These are phyloP conservation scores for Dysphania ambrosioides DNA, from an alignment of 148 eudicot genomes.

Conservation along the genomic window DNA sequence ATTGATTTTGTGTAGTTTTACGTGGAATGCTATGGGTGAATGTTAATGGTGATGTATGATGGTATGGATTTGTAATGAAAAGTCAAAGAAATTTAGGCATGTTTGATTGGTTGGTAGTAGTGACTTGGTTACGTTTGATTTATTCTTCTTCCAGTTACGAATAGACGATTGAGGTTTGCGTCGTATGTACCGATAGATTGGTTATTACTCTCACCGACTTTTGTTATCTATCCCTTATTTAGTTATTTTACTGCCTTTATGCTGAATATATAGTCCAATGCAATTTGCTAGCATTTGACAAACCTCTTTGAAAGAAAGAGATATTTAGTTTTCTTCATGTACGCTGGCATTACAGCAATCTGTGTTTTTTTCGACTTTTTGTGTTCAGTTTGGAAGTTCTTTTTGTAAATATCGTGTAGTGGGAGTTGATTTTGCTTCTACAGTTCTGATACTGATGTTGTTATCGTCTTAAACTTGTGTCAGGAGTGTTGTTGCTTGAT, in stretches of 20 bases:
- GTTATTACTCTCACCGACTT: too few species aligned
- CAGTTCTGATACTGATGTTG: constrained; percentile 2
- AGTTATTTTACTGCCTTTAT: neutral
- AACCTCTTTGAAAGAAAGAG: neutral
- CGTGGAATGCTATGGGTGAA: neutral
- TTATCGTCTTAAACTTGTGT: too few species aligned
- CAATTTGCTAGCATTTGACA: neutral
- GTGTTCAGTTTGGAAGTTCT: neutral
- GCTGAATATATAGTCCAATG: neutral
- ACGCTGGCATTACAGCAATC: neutral
- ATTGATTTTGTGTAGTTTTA: neutral
- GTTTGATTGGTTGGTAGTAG: too few species aligned
- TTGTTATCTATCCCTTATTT: too few species aligned
- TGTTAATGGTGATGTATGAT: neutral
- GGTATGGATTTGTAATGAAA: neutral
- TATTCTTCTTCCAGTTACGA: too few species aligned
- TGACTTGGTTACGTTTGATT: too few species aligned
- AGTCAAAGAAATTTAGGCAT: too few species aligned
- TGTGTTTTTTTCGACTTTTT: too few species aligned
- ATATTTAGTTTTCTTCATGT: too few species aligned
- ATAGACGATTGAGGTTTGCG: too few species aligned
- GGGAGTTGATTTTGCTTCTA: neutral
- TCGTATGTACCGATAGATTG: too few species aligned
- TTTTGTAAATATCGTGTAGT: neutral
- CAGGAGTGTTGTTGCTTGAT: constrained; percentile 26